These are phyloP conservation scores for Penicillium bialowiezense DNA, from an alignment of 495 filamentous ascomycete species.

Conservation along the genomic window DNA sequence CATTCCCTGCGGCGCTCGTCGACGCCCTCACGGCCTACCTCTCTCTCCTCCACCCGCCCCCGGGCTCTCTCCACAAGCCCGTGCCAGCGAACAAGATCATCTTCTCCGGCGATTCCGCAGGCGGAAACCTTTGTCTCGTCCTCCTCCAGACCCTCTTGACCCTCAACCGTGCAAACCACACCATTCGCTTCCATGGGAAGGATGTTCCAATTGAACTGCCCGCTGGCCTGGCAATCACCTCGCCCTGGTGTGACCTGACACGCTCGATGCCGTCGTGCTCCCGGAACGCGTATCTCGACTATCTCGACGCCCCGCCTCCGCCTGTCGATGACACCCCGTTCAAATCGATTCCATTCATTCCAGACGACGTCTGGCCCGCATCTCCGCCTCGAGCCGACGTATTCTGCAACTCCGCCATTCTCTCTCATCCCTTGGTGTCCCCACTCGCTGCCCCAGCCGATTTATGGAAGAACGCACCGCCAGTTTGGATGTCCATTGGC, in stretches of 20 bases:
- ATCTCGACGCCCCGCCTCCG: constrained; percentile 52
- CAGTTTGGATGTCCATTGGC: constrained; percentile 71
- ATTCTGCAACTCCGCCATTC: constrained; percentile 60
- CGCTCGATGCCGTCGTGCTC: constrained; percentile 69
- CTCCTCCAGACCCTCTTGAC: constrained; percentile 75
- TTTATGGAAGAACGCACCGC: constrained; percentile 66
- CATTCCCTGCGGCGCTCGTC: constrained; percentile 79
- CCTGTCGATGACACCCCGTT: constrained; percentile 31
- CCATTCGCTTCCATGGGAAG: constrained; percentile 62
- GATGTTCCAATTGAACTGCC: constrained; percentile 64
- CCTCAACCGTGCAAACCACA: constrained; percentile 53
- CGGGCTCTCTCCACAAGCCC: constrained; percentile 67
- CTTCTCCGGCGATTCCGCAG: constrained; percentile 83
- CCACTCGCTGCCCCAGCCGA: constrained; percentile 55
- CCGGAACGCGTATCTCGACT: constrained; percentile 66
- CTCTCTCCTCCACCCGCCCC: constrained; percentile 74
- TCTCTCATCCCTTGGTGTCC: constrained; percentile 74
- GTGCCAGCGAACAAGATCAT: constrained; percentile 70
- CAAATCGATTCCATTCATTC: constrained; percentile 31
- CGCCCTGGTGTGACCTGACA: constrained; percentile 76
- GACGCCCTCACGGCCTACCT: constrained; percentile 85
- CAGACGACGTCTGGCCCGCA: constrained; percentile 68
- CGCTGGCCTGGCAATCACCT: constrained; percentile 61
- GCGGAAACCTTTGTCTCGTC: constrained; percentile 70
- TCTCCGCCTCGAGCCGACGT: constrained; percentile 66